These are phyloP conservation scores for Kwoniella sp. DNA, from an alignment of 768 basidiomycete species.

Conservation along the genomic window DNA sequence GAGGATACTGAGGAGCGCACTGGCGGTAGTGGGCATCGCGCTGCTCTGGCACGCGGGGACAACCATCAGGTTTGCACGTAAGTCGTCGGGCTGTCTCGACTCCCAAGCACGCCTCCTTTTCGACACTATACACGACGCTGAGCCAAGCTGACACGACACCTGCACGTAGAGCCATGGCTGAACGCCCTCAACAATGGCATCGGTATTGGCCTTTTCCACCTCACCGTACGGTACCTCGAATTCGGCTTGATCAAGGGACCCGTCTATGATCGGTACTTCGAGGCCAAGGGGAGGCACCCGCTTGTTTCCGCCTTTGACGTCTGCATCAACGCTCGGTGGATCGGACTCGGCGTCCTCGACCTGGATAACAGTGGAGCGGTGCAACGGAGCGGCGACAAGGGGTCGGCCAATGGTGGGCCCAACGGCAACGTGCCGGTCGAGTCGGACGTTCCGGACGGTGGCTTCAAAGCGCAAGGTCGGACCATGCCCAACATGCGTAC, in stretches of 20 bases:
- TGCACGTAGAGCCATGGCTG: conserved; percentile 13
- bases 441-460: conserved; percentile 4
- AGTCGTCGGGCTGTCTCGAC: background rate
- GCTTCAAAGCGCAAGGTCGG: background rate
- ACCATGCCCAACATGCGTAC: conserved; percentile 2
- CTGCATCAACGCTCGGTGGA: conserved; percentile 25
- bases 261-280: conserved; percentile 26
- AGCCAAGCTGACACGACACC: background rate
- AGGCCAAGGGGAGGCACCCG: conserved; percentile 12
- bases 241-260: conserved; percentile 25
- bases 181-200: conserved; percentile 36
- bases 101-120: background rate
- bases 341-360: conserved; percentile 25
- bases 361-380: conserved; percentile 10
- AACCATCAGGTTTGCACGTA: conserved; percentile 23
- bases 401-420: background rate
- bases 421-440: background rate
- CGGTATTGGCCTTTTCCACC: conserved; percentile 25
- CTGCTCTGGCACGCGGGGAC: conserved; percentile 7
- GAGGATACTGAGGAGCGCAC: conserved; percentile 10
- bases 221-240: conserved; percentile 29
- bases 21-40: conserved; percentile 10
- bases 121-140: background rate
- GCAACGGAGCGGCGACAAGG: too few relatives aligned
- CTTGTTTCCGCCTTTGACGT: conserved; percentile 27